Base-by-base conservation (phyloP, 108 stramenopile species). In the Aureococcus anophagefferens region DNA sequence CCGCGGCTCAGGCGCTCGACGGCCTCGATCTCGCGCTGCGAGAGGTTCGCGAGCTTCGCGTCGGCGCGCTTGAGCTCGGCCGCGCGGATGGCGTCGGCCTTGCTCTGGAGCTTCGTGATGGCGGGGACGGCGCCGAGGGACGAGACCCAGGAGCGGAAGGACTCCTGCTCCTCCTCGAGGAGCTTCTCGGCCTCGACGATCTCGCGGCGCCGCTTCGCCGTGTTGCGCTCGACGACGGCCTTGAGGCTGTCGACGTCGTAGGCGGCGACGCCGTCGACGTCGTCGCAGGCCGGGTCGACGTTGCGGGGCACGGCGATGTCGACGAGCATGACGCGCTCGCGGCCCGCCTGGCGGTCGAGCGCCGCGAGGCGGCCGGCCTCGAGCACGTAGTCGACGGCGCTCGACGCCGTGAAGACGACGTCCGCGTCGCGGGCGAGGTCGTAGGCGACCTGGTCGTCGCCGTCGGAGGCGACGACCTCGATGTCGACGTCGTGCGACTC, bases 281-380 rank as follows among this genome's bases (percentile, higher is more conserved):
- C 66, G 1, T 67, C 66, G 37, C 75, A 79, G 32, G 76, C 83
- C n/a, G 75, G 62, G 35, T 91, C 93, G 72, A 98, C 91, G 76
- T 98, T 98, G 71, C 97, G 85, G 33, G 97, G 97, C 29, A 98
- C 97, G n/a, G 94, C 87, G 78, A 98, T 98, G 77, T 98, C 97
- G 7, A 96, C 95, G 66, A 98, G 79, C 93, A 97, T 94, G 68
- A 95, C 70, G 0, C 86, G 90, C 62, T 88, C 75, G 73, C 89
- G 88, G 34, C 86, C 79, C 33, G 83, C 86, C 13, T 85, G 62
- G 5, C 90, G 91, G 77, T 94, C 90, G 82, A 65, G 40, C 40
- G 40, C 40, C 40, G 40, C 40, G 40, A 44, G 5, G 40, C 40
- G 40, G 9, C 9, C 40, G 9, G 13, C 13, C 40, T 44, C 90